phyloP scores from a whole-genome alignment of 2,329 filamentous ascomycete species.

The Fusarium mangiferae region DNA sequence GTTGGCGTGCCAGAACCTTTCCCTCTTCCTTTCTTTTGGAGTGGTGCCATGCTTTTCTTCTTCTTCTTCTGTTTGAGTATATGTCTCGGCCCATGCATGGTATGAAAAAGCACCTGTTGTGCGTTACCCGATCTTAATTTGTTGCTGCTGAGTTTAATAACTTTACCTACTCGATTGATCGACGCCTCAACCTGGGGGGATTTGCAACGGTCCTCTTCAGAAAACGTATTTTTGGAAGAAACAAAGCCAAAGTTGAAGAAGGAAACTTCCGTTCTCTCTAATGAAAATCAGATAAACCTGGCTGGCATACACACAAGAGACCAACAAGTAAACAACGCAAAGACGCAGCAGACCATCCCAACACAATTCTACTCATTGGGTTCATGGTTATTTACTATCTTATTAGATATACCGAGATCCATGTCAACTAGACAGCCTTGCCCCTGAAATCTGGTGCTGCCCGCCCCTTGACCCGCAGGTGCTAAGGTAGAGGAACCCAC shows the following conservation, averaged over 20 bases:
- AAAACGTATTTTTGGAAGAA: neutral
- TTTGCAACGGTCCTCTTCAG: slow-evolving; percentile 3
- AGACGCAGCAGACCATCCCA: neutral
- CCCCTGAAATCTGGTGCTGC: slow-evolving; percentile 42
- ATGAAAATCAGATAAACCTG: neutral
- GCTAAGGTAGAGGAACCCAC: slow-evolving; percentile 18
- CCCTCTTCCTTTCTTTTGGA: neutral
- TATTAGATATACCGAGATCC: slow-evolving; percentile 10
- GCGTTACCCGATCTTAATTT: slow-evolving; percentile 12
- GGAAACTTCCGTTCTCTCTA: neutral
- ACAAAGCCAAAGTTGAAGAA: neutral
- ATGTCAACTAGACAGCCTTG: slow-evolving; percentile 29
- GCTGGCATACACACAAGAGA: neutral
- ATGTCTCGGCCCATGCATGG: slow-evolving; percentile 23
- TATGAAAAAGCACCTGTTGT: slow-evolving; percentile 9
- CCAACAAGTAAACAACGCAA: neutral
- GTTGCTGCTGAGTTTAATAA: slow-evolving; percentile 3
- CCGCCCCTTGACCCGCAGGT: slow-evolving; percentile 36
- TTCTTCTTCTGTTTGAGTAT: slow-evolving; percentile 7
- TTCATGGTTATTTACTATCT: slow-evolving; percentile 6
- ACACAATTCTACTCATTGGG: neutral
- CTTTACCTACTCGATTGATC: slow-evolving; percentile 4
- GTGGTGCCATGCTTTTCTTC: neutral
- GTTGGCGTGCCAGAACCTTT: neutral
- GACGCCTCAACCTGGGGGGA: slow-evolving; percentile 1